A percentile compares a stretch with the other conserved stretches of the same genome.
phyloP scores from a whole-genome alignment of 208 protist species.

The Trypanosoma avium region DNA sequence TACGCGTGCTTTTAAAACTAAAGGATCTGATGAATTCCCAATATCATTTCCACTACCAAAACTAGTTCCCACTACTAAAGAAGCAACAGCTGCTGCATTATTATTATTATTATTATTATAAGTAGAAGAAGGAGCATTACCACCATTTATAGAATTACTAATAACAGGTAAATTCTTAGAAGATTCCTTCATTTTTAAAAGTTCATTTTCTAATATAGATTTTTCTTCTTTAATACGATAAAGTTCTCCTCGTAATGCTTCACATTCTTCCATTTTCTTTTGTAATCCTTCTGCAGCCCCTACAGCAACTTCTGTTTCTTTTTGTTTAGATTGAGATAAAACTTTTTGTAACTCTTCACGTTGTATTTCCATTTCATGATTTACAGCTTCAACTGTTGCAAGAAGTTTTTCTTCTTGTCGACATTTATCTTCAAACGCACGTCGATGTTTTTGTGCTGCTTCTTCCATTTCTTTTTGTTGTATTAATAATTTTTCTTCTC shows the following conservation, averaged over 20 bases:
- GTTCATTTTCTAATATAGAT: background rate
- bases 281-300: background rate
- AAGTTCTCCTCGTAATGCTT: background rate
- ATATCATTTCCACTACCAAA: too few relatives aligned
- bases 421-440: conserved; percentile 76
- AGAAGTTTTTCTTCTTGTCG: conserved; percentile 45
- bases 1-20: conserved; percentile 1
- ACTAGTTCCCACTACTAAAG: too few relatives aligned
- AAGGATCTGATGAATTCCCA: background rate
- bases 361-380: conserved; percentile 20
- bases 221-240: conserved; percentile 1
- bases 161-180: background rate
- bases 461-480: conserved; percentile 48
- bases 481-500: conserved; percentile 25
- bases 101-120: too few relatives aligned
- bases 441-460: conserved; percentile 46
- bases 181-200: background rate
- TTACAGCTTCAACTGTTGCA: conserved; percentile 21
- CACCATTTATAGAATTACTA: background rate
- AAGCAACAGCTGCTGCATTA: too few relatives aligned
- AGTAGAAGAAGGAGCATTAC: background rate
- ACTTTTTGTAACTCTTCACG: background rate
- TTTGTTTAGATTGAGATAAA: background rate
- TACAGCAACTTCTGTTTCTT: background rate
- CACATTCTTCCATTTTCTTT: background rate